Base-by-base conservation (phyloP, 2,329 filamentous ascomycete genomes). In the Cercospora canescens region DNA sequence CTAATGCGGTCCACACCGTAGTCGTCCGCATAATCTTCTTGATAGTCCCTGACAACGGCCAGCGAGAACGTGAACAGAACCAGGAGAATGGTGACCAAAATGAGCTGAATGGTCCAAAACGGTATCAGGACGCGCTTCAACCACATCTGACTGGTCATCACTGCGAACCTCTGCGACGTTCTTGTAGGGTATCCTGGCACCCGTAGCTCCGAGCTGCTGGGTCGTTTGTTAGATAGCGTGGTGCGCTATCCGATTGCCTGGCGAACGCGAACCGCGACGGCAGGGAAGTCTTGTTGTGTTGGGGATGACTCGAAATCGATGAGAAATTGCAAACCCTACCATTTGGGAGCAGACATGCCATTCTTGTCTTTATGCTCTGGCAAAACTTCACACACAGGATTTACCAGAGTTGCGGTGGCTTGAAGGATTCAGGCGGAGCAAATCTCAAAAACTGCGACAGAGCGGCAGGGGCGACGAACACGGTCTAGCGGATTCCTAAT, bases 111-210 rank as follows among this genome's bases (percentile, higher is more conserved):
- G 3, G 69, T 56, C 74, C 74, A 76, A 64, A 76, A 68, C 3
- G 75, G 73, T 18, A 76, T 68, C 50, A 74, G 68, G 41, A 73
- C 70, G 37, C 69, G 64, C 69, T 76, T 76, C 30, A 64, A 52
- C 73, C 74, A 76, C 18, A 74, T 64, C 28, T 71, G 70, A 56
- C 65, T 62, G 45, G 60, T 61, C 66, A 72, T 73, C 32, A 61
- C 45, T 65, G 48, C 50, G 32, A 35, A 21, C 34, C 54, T 35
- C 35, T 32, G 37, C 21, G 37, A 41, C n/a, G 21, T 34, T 54
- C 30, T 37, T 52, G 63, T 48, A 37, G 26, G 45, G 34, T 55
- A 54, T 62, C 45, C 32, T 62, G 59, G 45, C 59, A 26, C 39
- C n/a, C 21, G 39, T 37, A 52, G 41, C 37, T 52, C 59, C 59